Evolutionary conservation across 164 flowering plant species (phyloP).

Genomic region (Chimonanthus praecox): DNA sequence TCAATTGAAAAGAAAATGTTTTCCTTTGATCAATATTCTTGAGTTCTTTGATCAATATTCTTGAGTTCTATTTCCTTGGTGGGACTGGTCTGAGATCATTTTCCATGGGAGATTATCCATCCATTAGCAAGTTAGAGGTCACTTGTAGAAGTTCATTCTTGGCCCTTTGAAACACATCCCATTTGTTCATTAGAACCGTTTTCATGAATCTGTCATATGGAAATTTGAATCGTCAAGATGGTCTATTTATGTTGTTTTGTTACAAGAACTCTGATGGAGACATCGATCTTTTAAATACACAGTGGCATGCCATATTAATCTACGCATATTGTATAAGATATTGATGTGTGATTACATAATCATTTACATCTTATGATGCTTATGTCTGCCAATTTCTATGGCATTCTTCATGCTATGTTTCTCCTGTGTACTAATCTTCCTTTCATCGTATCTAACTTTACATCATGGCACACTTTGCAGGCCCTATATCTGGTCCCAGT

Average conservation of each 20-base stretch:
- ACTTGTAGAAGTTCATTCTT: not conserved
- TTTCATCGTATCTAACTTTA: not conserved
- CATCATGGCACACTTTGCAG: conserved; percentile 37
- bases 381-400: too few species aligned
- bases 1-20: not conserved
- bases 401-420: not conserved
- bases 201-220: not conserved
- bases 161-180: not conserved
- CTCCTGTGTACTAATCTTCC: not conserved
- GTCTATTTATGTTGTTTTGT: too few species aligned
- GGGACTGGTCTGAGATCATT: too few species aligned
- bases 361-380: too few species aligned
- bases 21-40: not conserved
- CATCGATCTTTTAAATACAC: too few species aligned
- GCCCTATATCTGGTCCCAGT: conserved; percentile 80
- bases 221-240: not conserved
- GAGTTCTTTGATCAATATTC: too few species aligned
- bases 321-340: too few species aligned
- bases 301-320: too few species aligned
- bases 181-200: not conserved
- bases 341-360: too few species aligned
- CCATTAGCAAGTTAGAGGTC: too few species aligned
- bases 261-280: too few species aligned
- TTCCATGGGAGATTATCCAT: too few species aligned
- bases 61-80: not conserved